Evolutionary conservation across 345 rosid species (phyloP).

Genomic region (Clarkia xantiana): DNA sequence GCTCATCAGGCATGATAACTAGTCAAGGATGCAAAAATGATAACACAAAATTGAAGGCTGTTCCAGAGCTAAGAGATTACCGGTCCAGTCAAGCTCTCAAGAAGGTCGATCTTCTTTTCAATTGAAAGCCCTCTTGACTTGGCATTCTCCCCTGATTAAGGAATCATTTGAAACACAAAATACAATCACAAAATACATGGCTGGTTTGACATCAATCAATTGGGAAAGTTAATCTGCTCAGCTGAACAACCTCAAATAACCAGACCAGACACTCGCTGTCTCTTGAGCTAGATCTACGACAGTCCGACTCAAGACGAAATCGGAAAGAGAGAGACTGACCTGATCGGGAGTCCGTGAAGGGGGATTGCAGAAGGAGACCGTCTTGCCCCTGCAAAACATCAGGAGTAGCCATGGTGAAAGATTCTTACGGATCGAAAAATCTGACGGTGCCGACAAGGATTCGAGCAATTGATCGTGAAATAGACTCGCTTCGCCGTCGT

Average conservation of each 20-base stretch:
- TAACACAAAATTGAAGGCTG: neutral
- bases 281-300: neutral
- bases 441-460: no score
- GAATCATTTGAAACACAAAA: neutral
- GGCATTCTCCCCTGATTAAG: neutral
- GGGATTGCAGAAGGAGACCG: constrained; percentile 28
- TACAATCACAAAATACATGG: neutral
- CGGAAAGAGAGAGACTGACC: constrained; percentile 15
- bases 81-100: constrained; percentile 63
- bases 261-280: no score
- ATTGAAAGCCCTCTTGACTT: constrained; percentile 51
- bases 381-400: no score
- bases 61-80: neutral
- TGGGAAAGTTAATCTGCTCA: no score
- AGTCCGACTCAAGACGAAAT: neutral
- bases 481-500: no score
- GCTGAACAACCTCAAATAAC: no score
- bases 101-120: constrained; percentile 85
- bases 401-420: no score
- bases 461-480: no score
- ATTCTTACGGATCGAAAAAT: no score
- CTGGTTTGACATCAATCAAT: no score
- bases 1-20: neutral
- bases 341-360: constrained; percentile 28
- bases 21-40: neutral